phyloP scores from a whole-genome alignment of 495 filamentous ascomycete genomes.

The Neurospora sp. region DNA sequence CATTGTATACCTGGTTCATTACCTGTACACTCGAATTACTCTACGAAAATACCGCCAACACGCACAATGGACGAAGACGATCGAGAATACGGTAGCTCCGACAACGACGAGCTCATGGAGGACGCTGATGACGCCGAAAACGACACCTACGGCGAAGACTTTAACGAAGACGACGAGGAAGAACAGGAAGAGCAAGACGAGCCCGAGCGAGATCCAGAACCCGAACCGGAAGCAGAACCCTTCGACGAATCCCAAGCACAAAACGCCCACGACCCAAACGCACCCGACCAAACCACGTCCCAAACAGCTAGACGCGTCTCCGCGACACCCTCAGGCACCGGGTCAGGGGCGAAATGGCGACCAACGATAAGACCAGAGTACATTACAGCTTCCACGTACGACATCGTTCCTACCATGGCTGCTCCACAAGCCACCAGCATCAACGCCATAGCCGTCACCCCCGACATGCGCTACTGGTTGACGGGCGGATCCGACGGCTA shows the following conservation, averaged over 20 bases:
- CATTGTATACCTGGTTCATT: background rate
- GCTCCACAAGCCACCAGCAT: constrained; percentile 93
- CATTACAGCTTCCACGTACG: constrained; percentile 75
- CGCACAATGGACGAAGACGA: constrained; percentile 31
- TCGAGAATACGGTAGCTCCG: constrained; percentile 39
- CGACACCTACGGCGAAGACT: constrained; percentile 47
- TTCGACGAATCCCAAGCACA: constrained; percentile 33
- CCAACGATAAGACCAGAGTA: constrained; percentile 71
- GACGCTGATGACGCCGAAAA: constrained; percentile 54
- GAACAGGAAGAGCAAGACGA: constrained; percentile 47
- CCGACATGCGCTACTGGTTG: constrained; percentile 92
- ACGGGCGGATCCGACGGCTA: constrained; percentile 91
- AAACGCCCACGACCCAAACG: constrained; percentile 44
- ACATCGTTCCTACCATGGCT: constrained; percentile 94
- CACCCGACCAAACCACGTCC: constrained; percentile 22
- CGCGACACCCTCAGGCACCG: constrained; percentile 35
- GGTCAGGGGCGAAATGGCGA: constrained; percentile 35
- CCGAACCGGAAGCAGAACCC: constrained; percentile 13
- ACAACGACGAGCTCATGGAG: constrained; percentile 56
- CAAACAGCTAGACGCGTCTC: constrained; percentile 30
- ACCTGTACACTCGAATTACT: too few species aligned
- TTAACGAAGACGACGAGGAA: constrained; percentile 45
- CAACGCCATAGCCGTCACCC: constrained; percentile 84
- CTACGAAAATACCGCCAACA: background rate
- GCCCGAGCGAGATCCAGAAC: constrained; percentile 18